These are phyloP conservation scores for Rhizopus delemar DNA, from an alignment of 371 early-diverging fungal species.

Conservation along the genomic window DNA sequence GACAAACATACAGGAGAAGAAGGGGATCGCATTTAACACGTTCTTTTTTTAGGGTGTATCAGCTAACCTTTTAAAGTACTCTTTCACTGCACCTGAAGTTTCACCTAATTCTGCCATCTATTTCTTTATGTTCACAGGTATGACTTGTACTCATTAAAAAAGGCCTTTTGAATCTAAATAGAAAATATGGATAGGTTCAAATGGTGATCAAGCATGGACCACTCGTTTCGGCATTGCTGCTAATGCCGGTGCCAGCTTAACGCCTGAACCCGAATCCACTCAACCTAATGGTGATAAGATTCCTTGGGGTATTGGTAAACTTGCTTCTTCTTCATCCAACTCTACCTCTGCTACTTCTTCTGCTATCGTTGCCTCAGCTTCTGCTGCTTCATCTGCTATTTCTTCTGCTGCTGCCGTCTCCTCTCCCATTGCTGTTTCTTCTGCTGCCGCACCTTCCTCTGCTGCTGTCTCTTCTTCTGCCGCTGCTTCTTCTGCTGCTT, in stretches of 20 bases:
- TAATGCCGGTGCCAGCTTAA: constrained; percentile 24
- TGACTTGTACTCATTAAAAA: background rate
- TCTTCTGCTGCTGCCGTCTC: background rate
- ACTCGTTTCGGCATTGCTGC: constrained; percentile 45
- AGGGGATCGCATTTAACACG: background rate
- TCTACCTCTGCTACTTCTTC: constrained; percentile 1
- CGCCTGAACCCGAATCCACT: constrained; percentile 25
- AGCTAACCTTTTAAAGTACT: constrained; percentile 19
- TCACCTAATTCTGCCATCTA: constrained; percentile 44
- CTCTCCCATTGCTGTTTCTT: constrained; percentile 2
- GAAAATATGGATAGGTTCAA: constrained; percentile 22
- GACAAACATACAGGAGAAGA: background rate
- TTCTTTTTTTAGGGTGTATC: constrained; percentile 19
- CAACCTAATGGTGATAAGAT: constrained; percentile 39
- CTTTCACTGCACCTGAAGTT: constrained; percentile 38
- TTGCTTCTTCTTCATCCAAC: constrained; percentile 9
- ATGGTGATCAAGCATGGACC: constrained; percentile 40
- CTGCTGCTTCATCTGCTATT: constrained; percentile 5
- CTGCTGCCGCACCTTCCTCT: constrained; percentile 3
- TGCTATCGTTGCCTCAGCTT: background rate
- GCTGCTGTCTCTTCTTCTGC: constrained; percentile 2
- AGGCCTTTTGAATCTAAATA: background rate
- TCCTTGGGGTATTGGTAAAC: constrained; percentile 49
- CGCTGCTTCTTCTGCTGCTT: constrained; percentile 2
- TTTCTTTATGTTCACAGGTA: constrained; percentile 52